Evolutionary conservation across 257 asterid genomes (phyloP), one percentile per base, ranked within the genome.

Genomic region (Rauvolfia tetraphylla): DNA sequence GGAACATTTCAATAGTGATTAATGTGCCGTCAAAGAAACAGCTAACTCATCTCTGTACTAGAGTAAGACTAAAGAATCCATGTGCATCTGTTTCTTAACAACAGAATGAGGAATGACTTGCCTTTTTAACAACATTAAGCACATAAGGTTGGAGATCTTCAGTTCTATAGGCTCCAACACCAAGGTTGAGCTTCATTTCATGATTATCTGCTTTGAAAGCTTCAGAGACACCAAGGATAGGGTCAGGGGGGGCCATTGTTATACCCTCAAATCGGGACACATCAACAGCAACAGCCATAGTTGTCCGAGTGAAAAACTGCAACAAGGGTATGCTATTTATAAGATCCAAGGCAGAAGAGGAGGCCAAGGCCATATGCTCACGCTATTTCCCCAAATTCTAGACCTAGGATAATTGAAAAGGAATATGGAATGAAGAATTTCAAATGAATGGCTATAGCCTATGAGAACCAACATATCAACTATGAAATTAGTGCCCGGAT

Each of bases 191-290:
- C 87, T 95, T 95, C 90, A 90, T 79, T 69, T 92, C 99, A 74
- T 86, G 25, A 11, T 89, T 88, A 82, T 95, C 99, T n/a, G 97
- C 97, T 84, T 71, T 90, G 85, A 95, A 95, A 71, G 99, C 98
- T 79, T 95, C 99, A 71, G 99, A 92, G 76, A 95, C 99, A 58
- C 97, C 98, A 57, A 95, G 98, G 79, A 95, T 92, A 68, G 98
- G 99, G 84, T 95, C 99, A 36, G 99, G 94, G 68, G 99, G 99
- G 71, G 99, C 98, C 99, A 95, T 89, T 42, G 93, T 79, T 58
- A 95, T 75, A 79, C 83, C 84, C 77, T 82, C 88, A 78, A 92
- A 95, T 63, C 85, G 88, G 81, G 99, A 95, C 49, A 81, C 90
- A 31, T 88, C 83, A 58, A 88, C 86, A 25, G 96, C 85, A 74